phyloP scores from a whole-genome alignment of 139 green algal species.

The Spirogloea muscicola region DNA sequence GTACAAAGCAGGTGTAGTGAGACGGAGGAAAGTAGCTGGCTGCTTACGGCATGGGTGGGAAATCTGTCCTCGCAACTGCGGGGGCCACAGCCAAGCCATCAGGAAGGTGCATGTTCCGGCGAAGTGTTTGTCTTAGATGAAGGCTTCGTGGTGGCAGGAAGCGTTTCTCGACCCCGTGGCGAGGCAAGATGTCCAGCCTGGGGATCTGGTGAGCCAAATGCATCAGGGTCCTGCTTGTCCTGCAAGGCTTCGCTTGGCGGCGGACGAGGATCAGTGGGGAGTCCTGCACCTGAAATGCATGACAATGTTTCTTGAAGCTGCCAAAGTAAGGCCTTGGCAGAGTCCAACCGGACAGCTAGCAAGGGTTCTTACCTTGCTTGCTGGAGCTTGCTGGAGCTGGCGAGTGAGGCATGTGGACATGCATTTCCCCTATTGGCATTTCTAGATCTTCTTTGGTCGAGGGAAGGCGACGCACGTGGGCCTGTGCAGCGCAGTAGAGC shows the following conservation, averaged over 20 bases:
- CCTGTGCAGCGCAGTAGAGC: not conserved
- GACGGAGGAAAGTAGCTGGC: not conserved
- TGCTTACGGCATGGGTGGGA: not conserved
- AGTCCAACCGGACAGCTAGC: too few relatives aligned
- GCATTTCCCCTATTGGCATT: not conserved
- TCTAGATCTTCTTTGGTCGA: constrained; percentile 9
- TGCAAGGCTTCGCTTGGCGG: not conserved
- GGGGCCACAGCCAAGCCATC: not conserved
- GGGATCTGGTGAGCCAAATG: constrained; percentile 9
- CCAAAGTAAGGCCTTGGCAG: not conserved
- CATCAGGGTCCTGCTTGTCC: not conserved
- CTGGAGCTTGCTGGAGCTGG: not conserved
- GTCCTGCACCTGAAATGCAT: not conserved
- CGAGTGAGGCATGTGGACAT: not conserved
- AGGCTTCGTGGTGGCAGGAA: not conserved
- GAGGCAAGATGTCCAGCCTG: not conserved
- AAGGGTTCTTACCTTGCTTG: too few relatives aligned
- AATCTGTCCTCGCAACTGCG: not conserved
- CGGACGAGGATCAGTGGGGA: not conserved
- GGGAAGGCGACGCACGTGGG: not conserved
- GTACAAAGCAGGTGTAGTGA: not conserved
- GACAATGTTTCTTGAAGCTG: not conserved
- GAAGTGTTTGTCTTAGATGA: not conserved
- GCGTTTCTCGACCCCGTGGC: not conserved
- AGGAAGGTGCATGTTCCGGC: not conserved